A percentile compares a stretch with the other conserved stretches of the same genome.
phyloP scores from a whole-genome alignment of 116 monocot species.

The Posidonia oceanica region DNA sequence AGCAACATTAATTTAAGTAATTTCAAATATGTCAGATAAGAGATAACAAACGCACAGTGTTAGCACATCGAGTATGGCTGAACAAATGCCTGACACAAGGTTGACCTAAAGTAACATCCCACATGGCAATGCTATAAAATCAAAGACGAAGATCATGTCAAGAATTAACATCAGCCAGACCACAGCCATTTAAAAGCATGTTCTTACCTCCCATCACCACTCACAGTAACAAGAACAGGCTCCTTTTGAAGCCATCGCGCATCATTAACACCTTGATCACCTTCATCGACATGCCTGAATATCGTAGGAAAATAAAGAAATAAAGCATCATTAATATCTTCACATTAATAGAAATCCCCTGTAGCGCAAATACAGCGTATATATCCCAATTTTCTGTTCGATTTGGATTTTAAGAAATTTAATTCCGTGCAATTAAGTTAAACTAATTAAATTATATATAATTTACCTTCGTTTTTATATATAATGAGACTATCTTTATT shows the following conservation, averaged over 20 bases:
- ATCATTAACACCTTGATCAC: slow-evolving; percentile 72
- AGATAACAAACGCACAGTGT: slow-evolving; percentile 30
- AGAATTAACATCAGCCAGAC: background rate
- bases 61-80: slow-evolving; percentile 49
- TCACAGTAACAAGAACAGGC: slow-evolving; percentile 57
- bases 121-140: slow-evolving; percentile 59
- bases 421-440: no score
- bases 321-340: no score
- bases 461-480: no score
- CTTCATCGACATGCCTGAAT: slow-evolving; percentile 58
- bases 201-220: slow-evolving; percentile 70
- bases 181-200: background rate
- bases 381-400: background rate
- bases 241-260: slow-evolving; percentile 63
- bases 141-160: background rate
- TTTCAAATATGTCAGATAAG: background rate
- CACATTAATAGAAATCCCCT: no score
- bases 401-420: background rate
- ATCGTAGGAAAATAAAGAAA: background rate
- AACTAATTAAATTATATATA: no score
- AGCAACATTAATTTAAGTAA: background rate
- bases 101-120: slow-evolving; percentile 71
- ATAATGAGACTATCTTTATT: no score
- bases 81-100: slow-evolving; percentile 59
- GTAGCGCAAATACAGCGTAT: no score